These are phyloP conservation scores for Puccinellia tenuiflora DNA, from an alignment of 176 grass and related monocot species.

Conservation along the genomic window DNA sequence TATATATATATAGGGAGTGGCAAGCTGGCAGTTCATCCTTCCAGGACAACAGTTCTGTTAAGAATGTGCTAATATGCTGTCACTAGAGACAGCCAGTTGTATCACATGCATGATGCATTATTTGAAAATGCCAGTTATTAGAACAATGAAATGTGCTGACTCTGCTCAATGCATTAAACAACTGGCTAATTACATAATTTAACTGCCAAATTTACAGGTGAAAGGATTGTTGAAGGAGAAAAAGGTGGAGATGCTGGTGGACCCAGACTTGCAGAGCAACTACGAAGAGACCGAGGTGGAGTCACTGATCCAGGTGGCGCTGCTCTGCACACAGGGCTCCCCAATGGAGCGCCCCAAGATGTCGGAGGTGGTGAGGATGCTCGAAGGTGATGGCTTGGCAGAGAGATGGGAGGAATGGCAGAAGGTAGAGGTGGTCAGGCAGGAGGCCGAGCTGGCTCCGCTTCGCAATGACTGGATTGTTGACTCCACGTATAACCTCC, in stretches of 20 bases:
- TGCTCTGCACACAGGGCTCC: constrained; percentile 68
- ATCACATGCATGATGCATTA: constrained; percentile 19
- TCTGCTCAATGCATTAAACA: background rate
- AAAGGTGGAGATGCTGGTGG: constrained; percentile 55
- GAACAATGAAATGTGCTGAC: background rate
- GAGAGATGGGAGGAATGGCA: constrained; percentile 77
- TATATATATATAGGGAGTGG: constrained; percentile 18
- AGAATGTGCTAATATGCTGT: constrained; percentile 33
- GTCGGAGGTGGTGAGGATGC: constrained; percentile 75
- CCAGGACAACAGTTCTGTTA: constrained; percentile 23
- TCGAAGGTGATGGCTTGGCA: constrained; percentile 63
- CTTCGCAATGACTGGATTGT: constrained; percentile 41
- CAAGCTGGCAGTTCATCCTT: constrained; percentile 21
- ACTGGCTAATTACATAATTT: constrained; percentile 11
- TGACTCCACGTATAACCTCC: constrained; percentile 59
- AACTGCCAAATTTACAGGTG: constrained; percentile 37
- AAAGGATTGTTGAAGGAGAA: constrained; percentile 56
- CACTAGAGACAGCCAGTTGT: constrained; percentile 16
- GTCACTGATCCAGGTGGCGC: constrained; percentile 64
- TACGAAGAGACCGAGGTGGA: constrained; percentile 61
- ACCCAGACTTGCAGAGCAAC: constrained; percentile 42
- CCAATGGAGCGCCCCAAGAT: constrained; percentile 70
- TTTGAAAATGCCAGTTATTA: background rate
- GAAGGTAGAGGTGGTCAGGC: constrained; percentile 70
- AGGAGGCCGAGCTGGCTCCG: constrained; percentile 28